Conservation (phyloP, 2,329 filamentous ascomycete species). For the Microcyclosporella mali region DNA sequence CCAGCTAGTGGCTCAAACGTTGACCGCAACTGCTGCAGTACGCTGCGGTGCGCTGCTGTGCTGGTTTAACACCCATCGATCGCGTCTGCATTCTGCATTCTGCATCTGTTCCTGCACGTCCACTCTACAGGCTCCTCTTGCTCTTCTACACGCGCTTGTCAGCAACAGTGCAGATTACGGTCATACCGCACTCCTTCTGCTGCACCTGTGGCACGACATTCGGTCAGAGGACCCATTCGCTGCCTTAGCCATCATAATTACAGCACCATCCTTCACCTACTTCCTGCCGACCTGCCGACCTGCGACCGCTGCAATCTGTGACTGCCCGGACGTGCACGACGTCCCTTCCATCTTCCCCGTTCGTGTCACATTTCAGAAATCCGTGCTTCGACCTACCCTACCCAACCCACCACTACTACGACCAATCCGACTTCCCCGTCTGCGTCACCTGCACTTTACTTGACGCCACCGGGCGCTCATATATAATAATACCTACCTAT, state of each 20-base stretch:
- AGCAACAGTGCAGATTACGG: too few species aligned
- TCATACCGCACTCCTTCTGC: too few species aligned
- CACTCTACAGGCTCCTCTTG: too few species aligned
- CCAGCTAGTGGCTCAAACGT: background rate
- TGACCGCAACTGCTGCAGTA: slow-evolving; percentile 11
- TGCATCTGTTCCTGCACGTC: too few species aligned
- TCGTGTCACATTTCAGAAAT: background rate
- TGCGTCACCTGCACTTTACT: slow-evolving; percentile 9
- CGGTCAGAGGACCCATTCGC: too few species aligned
- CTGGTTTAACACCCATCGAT: background rate
- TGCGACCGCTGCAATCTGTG: slow-evolving; percentile 1
- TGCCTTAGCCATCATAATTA: too few species aligned
- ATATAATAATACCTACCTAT: slow-evolving; percentile 3
- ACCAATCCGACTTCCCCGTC: background rate
- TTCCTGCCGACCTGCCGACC: background rate
- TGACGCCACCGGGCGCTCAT: slow-evolving; percentile 3
- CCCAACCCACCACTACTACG: slow-evolving; percentile 1
- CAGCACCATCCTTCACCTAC: background rate
- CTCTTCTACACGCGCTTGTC: too few species aligned
- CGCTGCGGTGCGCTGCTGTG: background rate
- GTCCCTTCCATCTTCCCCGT: slow-evolving; percentile 1
- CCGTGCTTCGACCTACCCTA: too few species aligned
- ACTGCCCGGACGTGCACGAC: slow-evolving; percentile 1
- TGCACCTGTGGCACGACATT: background rate
- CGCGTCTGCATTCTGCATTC: too few species aligned